A percentile compares a stretch with the other conserved stretches of the same genome.
These are phyloP conservation scores for Filosporella fistucella DNA, from an alignment of 495 filamentous ascomycete species.

Conservation along the genomic window DNA sequence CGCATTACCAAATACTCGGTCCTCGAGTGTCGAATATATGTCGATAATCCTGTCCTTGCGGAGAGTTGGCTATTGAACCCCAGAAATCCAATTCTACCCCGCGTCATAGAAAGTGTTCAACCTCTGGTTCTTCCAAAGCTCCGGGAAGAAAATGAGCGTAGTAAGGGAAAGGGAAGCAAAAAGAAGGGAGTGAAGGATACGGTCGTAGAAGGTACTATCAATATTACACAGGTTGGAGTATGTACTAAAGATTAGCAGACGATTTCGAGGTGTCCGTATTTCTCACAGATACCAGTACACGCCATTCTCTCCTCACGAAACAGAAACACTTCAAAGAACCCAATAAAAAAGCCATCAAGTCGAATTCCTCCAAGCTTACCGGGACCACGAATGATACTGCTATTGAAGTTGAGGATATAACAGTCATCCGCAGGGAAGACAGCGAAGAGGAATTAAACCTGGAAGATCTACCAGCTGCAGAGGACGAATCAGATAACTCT, in stretches of 20 bases:
- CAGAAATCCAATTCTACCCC: conserved; percentile 67
- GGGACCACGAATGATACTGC: conserved; percentile 44
- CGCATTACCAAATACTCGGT: conserved; percentile 85
- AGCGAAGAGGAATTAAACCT: conserved; percentile 35
- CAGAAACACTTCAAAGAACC: conserved; percentile 62
- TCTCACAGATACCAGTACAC: conserved; percentile 79
- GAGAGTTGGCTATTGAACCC: conserved; percentile 78
- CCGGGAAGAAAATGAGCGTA: conserved; percentile 76
- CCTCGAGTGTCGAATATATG: conserved; percentile 90
- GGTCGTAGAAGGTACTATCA: conserved; percentile 63
- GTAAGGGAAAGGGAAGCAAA: conserved; percentile 48
- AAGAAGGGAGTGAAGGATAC: conserved; percentile 85
- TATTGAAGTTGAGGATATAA: conserved; percentile 42
- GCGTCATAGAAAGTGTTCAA: conserved; percentile 76
- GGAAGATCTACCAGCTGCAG: conserved; percentile 36
- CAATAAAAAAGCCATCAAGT: conserved; percentile 47
- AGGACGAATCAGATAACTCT: conserved; percentile 12
- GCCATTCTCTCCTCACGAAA: conserved; percentile 83
- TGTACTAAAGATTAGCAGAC: conserved; percentile 47
- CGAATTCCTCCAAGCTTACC: conserved; percentile 54
- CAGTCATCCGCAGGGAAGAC: conserved; percentile 30
- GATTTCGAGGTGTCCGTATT: conserved; percentile 95
- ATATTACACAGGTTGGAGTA: background rate
- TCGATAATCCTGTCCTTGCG: conserved; percentile 78
- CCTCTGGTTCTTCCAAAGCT: conserved; percentile 86